Evolutionary conservation across 108 stramenopile genomes (phyloP).

Genomic region (Aurantiochytrium sp.): DNA sequence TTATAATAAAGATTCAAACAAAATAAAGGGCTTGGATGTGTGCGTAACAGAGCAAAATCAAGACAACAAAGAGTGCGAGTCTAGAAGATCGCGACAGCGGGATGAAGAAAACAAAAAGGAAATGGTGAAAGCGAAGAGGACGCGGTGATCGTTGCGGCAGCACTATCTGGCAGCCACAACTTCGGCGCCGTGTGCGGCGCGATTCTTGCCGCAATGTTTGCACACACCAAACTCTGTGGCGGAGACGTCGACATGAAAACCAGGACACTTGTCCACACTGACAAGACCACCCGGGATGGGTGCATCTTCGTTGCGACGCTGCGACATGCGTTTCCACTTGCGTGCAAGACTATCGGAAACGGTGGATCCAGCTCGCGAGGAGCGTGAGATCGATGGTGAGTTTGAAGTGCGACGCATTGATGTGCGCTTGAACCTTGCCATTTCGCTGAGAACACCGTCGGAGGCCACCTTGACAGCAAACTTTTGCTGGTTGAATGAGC

Average conservation of each 20-base stretch:
- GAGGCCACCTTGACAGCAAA: neutral
- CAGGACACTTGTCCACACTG: neutral
- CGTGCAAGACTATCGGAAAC: neutral
- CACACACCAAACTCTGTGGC: neutral
- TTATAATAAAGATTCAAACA: too few species aligned
- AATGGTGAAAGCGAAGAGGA: too few species aligned
- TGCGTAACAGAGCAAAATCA: too few species aligned
- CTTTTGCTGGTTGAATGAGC: neutral
- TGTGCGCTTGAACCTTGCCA: neutral
- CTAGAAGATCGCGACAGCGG: too few species aligned
- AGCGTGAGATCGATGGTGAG: neutral
- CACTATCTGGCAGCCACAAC: too few species aligned
- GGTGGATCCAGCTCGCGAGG: neutral
- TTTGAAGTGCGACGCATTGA: neutral
- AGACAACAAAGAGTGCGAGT: too few species aligned
- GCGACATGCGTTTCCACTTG: neutral
- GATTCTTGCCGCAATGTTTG: neutral
- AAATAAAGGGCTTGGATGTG: too few species aligned
- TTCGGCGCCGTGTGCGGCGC: neutral
- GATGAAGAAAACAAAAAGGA: too few species aligned
- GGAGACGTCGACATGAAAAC: neutral
- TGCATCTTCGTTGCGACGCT: neutral
- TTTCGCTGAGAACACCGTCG: neutral
- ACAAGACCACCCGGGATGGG: neutral
- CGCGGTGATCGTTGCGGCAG: too few species aligned